Base-by-base conservation (phyloP, 164 flowering plant genomes). In the Piper betle region DNA sequence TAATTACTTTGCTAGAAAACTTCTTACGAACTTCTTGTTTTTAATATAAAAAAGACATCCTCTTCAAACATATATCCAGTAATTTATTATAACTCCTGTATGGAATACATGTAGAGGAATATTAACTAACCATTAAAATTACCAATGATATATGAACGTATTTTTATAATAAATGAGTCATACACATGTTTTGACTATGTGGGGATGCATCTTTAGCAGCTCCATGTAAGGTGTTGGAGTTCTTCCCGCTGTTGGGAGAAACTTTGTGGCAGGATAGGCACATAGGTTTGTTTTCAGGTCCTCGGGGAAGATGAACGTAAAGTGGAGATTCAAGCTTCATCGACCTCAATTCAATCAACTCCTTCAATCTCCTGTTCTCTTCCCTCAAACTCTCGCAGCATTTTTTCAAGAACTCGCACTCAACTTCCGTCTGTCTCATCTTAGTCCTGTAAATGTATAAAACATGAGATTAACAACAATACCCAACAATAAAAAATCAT, bases 281-380 rank as follows among this genome's bases (percentile, higher is more conserved):
- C 69, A 71, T 63, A 39, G 66, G 18, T 15, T 11, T 19, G 7
- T 65, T 63, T 17, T 41, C 16, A 0, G 55, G 63, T 3, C 71
- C 52, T 13, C 68, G 66, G 0, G 73, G 75, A 1, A 71, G 43
- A 10, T 70, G 77, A 38, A 63, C 55, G 52, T 53, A 71, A 3
- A 72, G 58, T n/a, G 71, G 68, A 4, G 69, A 20, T 3, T 58
- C 60, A 12, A 61, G 41, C 52, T 74, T 71, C 33, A 62, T 39
- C 5, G 73, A 63, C 59, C 64, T 65, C 43, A 85, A 72, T 55
- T 79, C 84, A 17, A 77, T 74, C 57, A 83, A n/a, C 65, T 85
- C 84, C 60, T 74, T 77, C 77, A 83, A 52, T 42, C 77, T 79
- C 42, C 67, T 53, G 64, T 85, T 85, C 66, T 81, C 82, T 2